Evolutionary conservation across 2,329 filamentous ascomycete species (phyloP), one percentile per base, ranked within the genome.

Genomic region (Aureobasidium lini): DNA sequence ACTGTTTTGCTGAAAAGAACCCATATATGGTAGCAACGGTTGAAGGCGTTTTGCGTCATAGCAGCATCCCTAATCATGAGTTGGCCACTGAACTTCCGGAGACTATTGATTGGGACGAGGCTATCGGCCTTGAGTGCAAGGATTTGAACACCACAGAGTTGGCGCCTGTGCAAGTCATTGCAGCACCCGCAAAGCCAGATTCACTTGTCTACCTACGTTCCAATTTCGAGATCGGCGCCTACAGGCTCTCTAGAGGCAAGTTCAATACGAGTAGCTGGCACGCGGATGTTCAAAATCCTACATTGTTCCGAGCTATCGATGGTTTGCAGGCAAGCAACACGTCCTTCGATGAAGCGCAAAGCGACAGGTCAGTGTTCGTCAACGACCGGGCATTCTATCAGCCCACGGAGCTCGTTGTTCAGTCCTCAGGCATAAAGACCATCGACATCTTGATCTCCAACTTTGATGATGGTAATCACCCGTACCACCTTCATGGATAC

Each of bases 221-320:
- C 3, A 84, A 82, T 61, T 79, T 86, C 61, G 80, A 83, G 64
- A 85, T 85, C 61, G 79, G 82, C 29, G 76, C 77, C 60, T 84
- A 81, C 75, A 74, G 79, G 1, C 74, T 86, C 0, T 77, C 81
- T 60, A 76, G 84, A 7, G 84, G 82, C 1, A 82, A 80, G 64
- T 77, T 86, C 66, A 86, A 86, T 67, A 67, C 71, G 11, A 81
- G 77, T 15, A 81, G 80, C 1, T 84, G 80, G 70, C 77, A 79
- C 5, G 72, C 79, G 0, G 71, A 81, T 62, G 68, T 78, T 0
- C 67, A 66, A 11, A 72, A 74, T 11, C 83, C 83, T 1, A 78
- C 76, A 0, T 70, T 85, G 9, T 73, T 81, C 62, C 76, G 80
- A 1, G 68, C 80, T 2, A 69, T 84, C 32, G 73, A 78, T 54